A percentile compares a stretch with the other conserved stretches of the same genome.
Conservation (phyloP, 805 yeast genomes). For the Grigorovia transvaalensis region DNA sequence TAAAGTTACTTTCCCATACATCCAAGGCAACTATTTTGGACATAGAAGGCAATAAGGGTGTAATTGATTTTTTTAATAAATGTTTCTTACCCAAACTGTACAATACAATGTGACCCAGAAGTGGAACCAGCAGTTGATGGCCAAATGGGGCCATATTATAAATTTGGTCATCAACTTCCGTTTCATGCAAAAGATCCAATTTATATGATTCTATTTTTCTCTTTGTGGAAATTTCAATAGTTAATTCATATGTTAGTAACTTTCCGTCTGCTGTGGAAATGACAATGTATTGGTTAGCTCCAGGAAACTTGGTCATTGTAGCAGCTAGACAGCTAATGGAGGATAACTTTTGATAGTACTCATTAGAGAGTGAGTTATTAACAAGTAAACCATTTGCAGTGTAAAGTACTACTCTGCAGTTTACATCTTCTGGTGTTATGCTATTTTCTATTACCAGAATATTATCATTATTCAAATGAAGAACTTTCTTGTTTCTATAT, state of each 20-base stretch:
- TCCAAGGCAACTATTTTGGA: conserved; percentile 43
- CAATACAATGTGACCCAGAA: conserved; percentile 41
- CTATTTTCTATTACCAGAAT: conserved; percentile 4
- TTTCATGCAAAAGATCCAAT: conserved; percentile 47
- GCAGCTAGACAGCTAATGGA: conserved; percentile 7
- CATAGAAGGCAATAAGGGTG: conserved; percentile 35
- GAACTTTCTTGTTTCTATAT: conserved; percentile 6
- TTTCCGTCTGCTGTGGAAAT: conserved; percentile 32
- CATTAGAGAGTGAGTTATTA: background rate
- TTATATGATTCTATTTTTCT: conserved; percentile 13
- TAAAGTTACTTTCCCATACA: conserved; percentile 42
- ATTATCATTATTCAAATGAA: conserved; percentile 3
- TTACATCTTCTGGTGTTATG: background rate
- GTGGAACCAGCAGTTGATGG: conserved; percentile 51
- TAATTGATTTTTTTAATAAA: conserved; percentile 51
- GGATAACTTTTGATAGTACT: background rate
- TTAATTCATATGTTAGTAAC: conserved; percentile 13
- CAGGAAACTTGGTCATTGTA: conserved; percentile 18
- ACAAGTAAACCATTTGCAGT: background rate
- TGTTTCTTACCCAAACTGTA: conserved; percentile 76
- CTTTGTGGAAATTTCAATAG: conserved; percentile 16
- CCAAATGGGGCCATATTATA: conserved; percentile 44
- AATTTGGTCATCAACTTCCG: conserved; percentile 41
- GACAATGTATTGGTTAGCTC: conserved; percentile 29
- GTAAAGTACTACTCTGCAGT: conserved; percentile 1